Percentiles rank a stretch among this genome's conserved stretches.
phyloP scores from a whole-genome alignment of 2,329 filamentous ascomycete genomes.

The Zymoseptoria pseudotritici region DNA sequence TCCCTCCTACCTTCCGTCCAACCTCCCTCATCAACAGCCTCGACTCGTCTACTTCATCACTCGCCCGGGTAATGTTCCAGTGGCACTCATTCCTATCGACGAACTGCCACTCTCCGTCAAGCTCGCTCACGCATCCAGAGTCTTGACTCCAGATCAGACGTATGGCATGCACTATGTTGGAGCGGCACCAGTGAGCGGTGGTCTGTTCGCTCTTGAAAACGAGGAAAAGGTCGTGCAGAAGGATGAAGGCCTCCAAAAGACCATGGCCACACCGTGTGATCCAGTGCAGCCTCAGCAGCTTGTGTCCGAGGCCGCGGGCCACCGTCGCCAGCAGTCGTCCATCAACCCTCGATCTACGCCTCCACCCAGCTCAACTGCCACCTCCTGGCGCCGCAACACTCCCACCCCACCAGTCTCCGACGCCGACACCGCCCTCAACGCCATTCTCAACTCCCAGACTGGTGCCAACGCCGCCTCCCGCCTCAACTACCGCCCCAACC shows the following conservation, averaged over 20 bases:
- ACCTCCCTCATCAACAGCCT: slow-evolving; percentile 5
- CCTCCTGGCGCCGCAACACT: neutral
- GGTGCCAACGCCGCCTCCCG: slow-evolving; percentile 22
- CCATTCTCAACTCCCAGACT: slow-evolving; percentile 23
- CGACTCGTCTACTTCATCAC: slow-evolving; percentile 33
- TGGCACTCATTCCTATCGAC: slow-evolving; percentile 38
- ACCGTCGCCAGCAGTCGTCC: slow-evolving; percentile 10
- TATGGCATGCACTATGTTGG: slow-evolving; percentile 28
- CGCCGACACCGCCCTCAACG: slow-evolving; percentile 24
- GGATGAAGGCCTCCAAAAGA: neutral
- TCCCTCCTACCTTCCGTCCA: slow-evolving; percentile 5
- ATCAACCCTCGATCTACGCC: slow-evolving; percentile 7
- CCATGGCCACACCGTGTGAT: neutral
- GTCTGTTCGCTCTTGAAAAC: slow-evolving; percentile 19
- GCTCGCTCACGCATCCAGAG: slow-evolving; percentile 32
- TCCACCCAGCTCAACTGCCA: slow-evolving; percentile 7
- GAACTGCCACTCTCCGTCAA: slow-evolving; percentile 34
- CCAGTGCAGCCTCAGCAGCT: neutral
- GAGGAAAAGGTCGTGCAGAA: neutral
- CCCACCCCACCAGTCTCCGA: slow-evolving; percentile 1
- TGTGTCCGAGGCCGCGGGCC: neutral
- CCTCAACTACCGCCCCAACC: slow-evolving; percentile 18
- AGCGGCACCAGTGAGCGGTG: slow-evolving; percentile 18
- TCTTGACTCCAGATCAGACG: slow-evolving; percentile 26
- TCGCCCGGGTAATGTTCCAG: slow-evolving; percentile 28